A percentile compares a stretch with the other conserved stretches of the same genome.
phyloP scores from a whole-genome alignment of 768 basidiomycete genomes.

The Psilocybe subaeruginosa region DNA sequence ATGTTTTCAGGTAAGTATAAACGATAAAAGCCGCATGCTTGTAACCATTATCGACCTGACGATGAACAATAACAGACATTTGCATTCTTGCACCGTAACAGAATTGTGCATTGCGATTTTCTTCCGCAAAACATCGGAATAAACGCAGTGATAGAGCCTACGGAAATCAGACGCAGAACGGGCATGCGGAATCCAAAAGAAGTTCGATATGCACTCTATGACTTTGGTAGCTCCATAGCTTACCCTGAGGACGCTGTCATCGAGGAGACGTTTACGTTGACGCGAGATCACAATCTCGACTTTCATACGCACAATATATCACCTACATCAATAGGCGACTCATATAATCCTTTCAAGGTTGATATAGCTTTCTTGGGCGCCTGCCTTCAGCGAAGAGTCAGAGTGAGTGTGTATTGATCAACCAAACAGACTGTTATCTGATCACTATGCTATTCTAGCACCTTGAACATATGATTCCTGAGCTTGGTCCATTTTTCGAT shows the following conservation, averaged over 20 bases:
- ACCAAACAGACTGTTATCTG: background rate
- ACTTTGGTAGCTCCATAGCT: background rate
- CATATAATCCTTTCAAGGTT: constrained; percentile 1
- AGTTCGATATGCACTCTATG: constrained; percentile 2
- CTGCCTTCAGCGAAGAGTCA: background rate
- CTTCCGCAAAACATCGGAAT: constrained; percentile 16
- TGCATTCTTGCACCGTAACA: constrained; percentile 19
- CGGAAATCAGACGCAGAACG: background rate
- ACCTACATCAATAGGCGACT: background rate
- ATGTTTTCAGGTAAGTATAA: background rate
- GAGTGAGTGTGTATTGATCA: background rate
- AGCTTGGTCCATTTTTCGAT: background rate
- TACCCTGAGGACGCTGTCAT: background rate
- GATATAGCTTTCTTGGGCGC: background rate
- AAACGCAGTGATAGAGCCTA: constrained; percentile 8
- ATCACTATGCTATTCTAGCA: background rate
- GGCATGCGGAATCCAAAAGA: constrained; percentile 2
- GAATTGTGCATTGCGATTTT: constrained; percentile 17
- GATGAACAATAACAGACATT: background rate
- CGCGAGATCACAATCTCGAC: background rate
- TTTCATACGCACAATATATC: background rate
- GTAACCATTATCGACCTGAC: background rate
- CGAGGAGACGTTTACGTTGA: background rate
- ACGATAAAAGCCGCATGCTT: background rate
- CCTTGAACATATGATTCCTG: background rate